Evolutionary conservation across 495 filamentous ascomycete genomes (phyloP), one percentile per base, ranked within the genome.

Genomic region (Aspergillus sparsus): DNA sequence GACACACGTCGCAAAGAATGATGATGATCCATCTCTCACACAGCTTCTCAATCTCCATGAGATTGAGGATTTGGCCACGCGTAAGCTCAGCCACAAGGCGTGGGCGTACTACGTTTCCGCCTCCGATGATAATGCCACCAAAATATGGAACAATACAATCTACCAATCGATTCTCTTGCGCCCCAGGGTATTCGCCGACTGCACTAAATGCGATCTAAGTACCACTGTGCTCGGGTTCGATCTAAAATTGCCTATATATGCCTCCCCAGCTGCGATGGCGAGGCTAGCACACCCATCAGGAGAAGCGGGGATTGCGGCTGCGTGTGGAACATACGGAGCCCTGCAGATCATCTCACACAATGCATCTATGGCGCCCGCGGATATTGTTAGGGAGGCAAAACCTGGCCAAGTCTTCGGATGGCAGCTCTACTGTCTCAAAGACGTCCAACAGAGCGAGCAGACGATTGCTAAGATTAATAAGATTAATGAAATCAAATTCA

Each of bases 51-150:
- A 41, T 41, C 37, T 41, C 37, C 11, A 41, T 7, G 87, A 89
- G 57, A 83, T 89, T 49, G 83, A 87, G 66, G 70, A 83, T 46
- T 81, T 87, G 12, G 93, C 92, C 12, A 87, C 86, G 39, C 86
- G 83, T 50, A 83, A 85, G 54, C 83, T 97, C 27, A 87, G 82
- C 65, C 79, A 86, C 44, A 95, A 93, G 72, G 90, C 86, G 46
- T 96, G 90, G 90, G 91, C 91, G 41, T 97, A 97, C 76, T 97
- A 97, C 79, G 95, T 82, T 73, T 96, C 92, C 7, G 91, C 91
- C 4, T 81, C 80, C 57, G 92, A 97, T 77, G 93, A 97, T 73
- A 82, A 91, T 13, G 61, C 84, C 66, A 86, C 85, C 59, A 96
- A 96, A 67, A 73, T 58, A 10, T 84, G 89, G 71, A 97, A 97